Base-by-base conservation (phyloP, 805 yeast genomes). In the Hanseniaspora meyeri region DNA sequence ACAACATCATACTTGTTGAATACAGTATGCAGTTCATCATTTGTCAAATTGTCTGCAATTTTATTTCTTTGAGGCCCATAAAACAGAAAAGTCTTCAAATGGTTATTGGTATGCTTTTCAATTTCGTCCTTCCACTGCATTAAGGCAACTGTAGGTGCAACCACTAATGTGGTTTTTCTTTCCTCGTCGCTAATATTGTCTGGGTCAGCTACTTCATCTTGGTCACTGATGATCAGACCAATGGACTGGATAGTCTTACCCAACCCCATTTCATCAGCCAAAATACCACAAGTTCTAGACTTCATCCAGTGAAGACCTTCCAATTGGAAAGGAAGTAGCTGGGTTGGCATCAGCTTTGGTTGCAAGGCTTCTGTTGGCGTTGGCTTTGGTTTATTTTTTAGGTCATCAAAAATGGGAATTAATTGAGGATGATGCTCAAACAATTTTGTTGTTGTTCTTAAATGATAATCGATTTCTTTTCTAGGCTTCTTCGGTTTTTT, bases 211-310 rank as follows among this genome's bases (percentile, higher is more conserved):
- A 64, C 51, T 17, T 49, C 43, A 37, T 56, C 55, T 20, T 75
- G 66, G 67, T 88, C 95, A 49, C 75, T 68, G 81, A 90, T 80
- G 65, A 93, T 79, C 47, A 93, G 70, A 0, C 95, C 93, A 59
- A 93, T 91, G 40, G 96, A 91, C 70, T 93, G 98, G 51, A 93
- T 90, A 0, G 99, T 93, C 64, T 93, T 93, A 60, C 99, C 99
- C 97, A 93, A 91, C 39, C 99, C 99, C 99, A 93, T 93, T 70
- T 93, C 99, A 72, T 93, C 99, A 5, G 98, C 97, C 49, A 93
- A 72, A 10, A 93, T 83, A 27, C 86, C 75, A 47, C 59, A 43
- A 65, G 91, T 97, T 70, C 91, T 97, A 50, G 80, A 75, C 14
- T 79, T 62, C 59, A 93, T 75, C 99, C 99, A 93, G 63, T 85